These are phyloP conservation scores for Liriodendron chinense DNA, from an alignment of 164 flowering plant species.

Conservation along the genomic window DNA sequence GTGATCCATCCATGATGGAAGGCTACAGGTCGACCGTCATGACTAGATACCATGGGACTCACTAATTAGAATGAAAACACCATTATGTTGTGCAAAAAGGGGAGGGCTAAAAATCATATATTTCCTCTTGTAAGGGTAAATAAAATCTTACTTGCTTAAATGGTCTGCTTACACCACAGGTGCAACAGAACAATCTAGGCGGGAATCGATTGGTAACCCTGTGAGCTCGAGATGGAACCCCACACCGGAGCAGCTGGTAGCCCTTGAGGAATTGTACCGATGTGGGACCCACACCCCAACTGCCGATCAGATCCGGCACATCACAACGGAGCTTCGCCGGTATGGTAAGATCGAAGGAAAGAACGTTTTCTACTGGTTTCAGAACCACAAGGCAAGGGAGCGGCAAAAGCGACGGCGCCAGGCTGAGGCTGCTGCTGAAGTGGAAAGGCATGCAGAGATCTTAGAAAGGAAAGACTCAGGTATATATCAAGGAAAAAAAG, in stretches of 20 bases:
- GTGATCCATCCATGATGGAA: no score
- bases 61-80: no score
- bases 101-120: no score
- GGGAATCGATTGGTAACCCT: constrained; percentile 39
- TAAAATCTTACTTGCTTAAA: not conserved
- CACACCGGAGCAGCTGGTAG: constrained; percentile 72
- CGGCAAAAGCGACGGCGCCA: constrained; percentile 79
- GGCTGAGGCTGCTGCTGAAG: constrained; percentile 22
- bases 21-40: no score
- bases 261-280: constrained; percentile 63
- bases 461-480: constrained; percentile 47
- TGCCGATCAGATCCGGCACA: constrained; percentile 74
- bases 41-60: no score
- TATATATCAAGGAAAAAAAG: constrained; percentile 12
- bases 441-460: constrained; percentile 4
- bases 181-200: constrained; percentile 36
- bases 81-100: no score
- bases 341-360: constrained; percentile 87
- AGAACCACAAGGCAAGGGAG: constrained; percentile 90
- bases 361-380: constrained; percentile 95
- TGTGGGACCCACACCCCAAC: constrained; percentile 78
- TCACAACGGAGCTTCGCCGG: constrained; percentile 67
- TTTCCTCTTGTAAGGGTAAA: no score
- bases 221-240: constrained; percentile 88
- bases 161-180: not conserved